Base-by-base conservation (phyloP, 768 basidiomycete genomes). In the Xerocomellus chrysenteron region DNA sequence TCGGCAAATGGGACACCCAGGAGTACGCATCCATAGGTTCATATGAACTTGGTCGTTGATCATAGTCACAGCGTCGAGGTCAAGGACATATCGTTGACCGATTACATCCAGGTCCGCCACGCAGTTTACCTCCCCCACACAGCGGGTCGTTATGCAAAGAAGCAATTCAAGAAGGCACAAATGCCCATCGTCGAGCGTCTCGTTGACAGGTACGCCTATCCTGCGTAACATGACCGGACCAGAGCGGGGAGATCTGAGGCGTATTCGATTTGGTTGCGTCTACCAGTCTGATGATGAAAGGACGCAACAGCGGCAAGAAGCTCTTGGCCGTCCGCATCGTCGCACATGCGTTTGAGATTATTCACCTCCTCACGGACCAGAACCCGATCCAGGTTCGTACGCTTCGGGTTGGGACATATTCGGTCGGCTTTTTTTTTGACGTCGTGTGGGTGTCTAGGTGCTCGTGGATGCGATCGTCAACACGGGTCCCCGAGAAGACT, bases 121-220 rank as follows among this genome's bases (percentile, higher is more conserved):
- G 88, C 94, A 50, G 96, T 98, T 73, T 98, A 94, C 80, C 78
- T 97, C 55, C 96, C 96, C 58, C 96, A 99, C 84, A 99, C 97
- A 59, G 95, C 96, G 62, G 97, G 97, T 64, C 93, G 97, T 76
- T 98, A 98, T 75, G 93, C 95, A 71, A 95, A 95, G 83, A 98
- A 98, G 82, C 95, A 98, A 78, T 99, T 98, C 88, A 98, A 95
- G 84, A 99, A 99, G 87, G 94, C 94, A 6, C 93, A 97, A 76
- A 99, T 99, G 97, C 97, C 97, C 72, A 96, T 99, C 74, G 97
- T 98, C 68, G 97, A 99, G 80, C 92, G 97, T 73, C 82, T 99
- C 72, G 97, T 98, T 65, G 95, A 98, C 83, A 88, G 88, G 94
- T 92, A 70, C 66, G 85, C 42, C 9, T 40, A 24, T 43, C 5